Conservation (phyloP, 805 yeast species). For the Yamadazyma philogaea region DNA sequence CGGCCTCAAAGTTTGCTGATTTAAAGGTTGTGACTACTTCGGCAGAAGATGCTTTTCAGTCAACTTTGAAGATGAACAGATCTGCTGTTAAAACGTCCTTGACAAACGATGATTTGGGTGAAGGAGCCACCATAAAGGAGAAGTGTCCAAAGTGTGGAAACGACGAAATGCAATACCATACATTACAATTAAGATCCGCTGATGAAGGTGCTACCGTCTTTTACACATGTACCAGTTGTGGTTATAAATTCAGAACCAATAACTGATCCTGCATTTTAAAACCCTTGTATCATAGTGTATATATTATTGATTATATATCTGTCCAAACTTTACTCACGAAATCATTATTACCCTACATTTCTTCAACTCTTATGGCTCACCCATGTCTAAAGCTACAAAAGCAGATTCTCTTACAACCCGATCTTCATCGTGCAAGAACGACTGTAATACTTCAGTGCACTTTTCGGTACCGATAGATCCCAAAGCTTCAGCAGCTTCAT, state of each 20-base stretch:
- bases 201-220: constrained; percentile 99
- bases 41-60: constrained; percentile 92
- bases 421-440: constrained; percentile 76
- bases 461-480: constrained; percentile 97
- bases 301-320: constrained; percentile 3
- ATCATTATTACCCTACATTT: background rate
- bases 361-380: constrained; percentile 6
- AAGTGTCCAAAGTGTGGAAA: constrained; percentile 98
- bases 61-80: constrained; percentile 70
- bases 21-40: constrained; percentile 85
- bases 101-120: constrained; percentile 74
- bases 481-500: constrained; percentile 98
- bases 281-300: constrained; percentile 8
- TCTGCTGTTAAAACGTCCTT: constrained; percentile 88
- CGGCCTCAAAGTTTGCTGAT: constrained; percentile 58
- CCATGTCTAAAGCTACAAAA: constrained; percentile 94
- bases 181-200: constrained; percentile 93
- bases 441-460: constrained; percentile 81
- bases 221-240: constrained; percentile 92
- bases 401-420: constrained; percentile 96
- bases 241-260: constrained; percentile 90
- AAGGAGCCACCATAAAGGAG: constrained; percentile 96
- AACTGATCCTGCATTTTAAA: constrained; percentile 42
- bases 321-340: background rate
- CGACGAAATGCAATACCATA: constrained; percentile 97